Evolutionary conservation across 179 eudicot species (phyloP), one percentile per base, ranked within the genome.

Genomic region (Silene coronaria): DNA sequence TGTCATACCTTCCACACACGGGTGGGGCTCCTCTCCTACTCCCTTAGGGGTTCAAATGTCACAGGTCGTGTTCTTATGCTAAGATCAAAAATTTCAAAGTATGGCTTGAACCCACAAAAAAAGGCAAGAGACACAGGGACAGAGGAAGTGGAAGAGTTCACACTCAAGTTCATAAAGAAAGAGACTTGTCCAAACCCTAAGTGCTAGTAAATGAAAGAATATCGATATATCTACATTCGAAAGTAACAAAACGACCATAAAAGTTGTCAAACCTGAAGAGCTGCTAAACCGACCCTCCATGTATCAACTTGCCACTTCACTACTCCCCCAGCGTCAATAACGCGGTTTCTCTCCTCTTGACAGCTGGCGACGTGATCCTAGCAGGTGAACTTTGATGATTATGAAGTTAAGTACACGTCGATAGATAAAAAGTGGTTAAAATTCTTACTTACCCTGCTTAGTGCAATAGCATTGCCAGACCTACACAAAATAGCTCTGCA

Each of bases 221-320:
- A 30, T 65, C 24, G n/a, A 32, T 30, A 24, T 4, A 30, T 32
- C 32, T n/a, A 17, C 48, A 67, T 19, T 46, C 16, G 23, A 32
- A 16, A 30, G 70, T 8, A 67, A 22, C 48, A 67, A 36, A 67
- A n/a, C 16, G 66, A 66, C 36, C 16, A 21, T 62, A n/a, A 55
- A 65, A 53, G 61, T 65, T 14, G 27, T 17, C 59, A 59, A 84
- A 95, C 99, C 97, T 95, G 97, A 68, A 95, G 93, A 82, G 96
- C 97, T 57, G 97, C 93, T 12, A 83, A 79, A 78, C 99, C 99
- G 77, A 95, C 92, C 89, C 99, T 91, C 99, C 97, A 95, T 8
- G 96, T 91, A 76, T 95, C 99, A 48, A 93, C 83, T 83, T 82
- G 90, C 97, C 96, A 95, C 86, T 87, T 83, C 68, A 95, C 97